Evolutionary conservation across 768 basidiomycete species (phyloP), one percentile per base, ranked within the genome.

Genomic region (Trametes villosa): DNA sequence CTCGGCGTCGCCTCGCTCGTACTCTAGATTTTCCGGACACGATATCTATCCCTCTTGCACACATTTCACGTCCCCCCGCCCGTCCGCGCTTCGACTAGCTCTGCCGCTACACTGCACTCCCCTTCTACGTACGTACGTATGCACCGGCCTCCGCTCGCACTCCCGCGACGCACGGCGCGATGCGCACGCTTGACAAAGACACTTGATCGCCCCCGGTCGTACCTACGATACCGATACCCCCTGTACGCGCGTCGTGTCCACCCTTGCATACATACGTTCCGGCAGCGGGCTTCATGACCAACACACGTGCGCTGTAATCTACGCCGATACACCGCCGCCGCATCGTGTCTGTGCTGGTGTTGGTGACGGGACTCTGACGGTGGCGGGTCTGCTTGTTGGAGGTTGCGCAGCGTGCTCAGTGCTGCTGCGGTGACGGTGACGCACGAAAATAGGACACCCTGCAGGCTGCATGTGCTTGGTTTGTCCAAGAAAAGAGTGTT

Each of bases 271-370:
- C 46, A 48, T 53, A 48, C 46, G 59, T 48, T 47, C 42, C 33
- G 59, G 59, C 59, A 54, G 44, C 51, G 44, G 59, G 59, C 51
- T 47, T 60, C 44, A 53, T 49, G 46, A 60, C n/a, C 52, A 53
- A 60, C 52, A 41, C 52, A 53, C 45, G 33, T 52, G 59, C 59
- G 45, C 34, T 60, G 59, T 60, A 60, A 46, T 54, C 52, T 49
- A 33, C 48, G 15, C 22, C 24, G 5, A 40, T 26, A 36, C 31
- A 22, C 18, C 26, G n/a, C 50, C n/a, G n/a, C n/a, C n/a, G n/a
- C n/a, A n/a, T n/a, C n/a, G n/a, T n/a, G n/a, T n/a, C n/a, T n/a
- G n/a, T n/a, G n/a, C n/a, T n/a, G n/a, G n/a, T n/a, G n/a, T n/a
- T n/a, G n/a, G n/a, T n/a, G n/a, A n/a, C n/a, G n/a, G n/a, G n/a